phyloP scores from a whole-genome alignment of 1,284 basidiomycete species.

The Apiotrichum gracile region DNA sequence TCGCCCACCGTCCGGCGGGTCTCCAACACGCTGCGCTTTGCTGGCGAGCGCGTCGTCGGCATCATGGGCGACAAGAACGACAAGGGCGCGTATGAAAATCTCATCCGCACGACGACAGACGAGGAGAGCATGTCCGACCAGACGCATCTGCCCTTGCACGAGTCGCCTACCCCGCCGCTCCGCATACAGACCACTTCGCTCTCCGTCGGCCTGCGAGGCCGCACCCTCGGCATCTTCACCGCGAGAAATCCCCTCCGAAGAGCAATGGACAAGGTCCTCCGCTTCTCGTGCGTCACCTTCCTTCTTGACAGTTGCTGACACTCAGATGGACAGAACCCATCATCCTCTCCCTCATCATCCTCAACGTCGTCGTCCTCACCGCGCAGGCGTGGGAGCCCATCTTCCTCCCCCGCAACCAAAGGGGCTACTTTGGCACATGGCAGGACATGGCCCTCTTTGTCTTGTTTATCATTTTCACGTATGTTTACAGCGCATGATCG shows the following conservation, averaged over 20 bases:
- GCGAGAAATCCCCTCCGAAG: constrained; percentile 61
- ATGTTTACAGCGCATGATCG: constrained; percentile 44
- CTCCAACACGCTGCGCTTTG: constrained; percentile 30
- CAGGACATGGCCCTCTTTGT: constrained; percentile 77
- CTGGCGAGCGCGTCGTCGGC: constrained; percentile 67
- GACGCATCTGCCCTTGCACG: not conserved
- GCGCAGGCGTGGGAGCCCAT: constrained; percentile 62
- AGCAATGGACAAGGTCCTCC: constrained; percentile 61
- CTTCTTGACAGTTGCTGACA: not conserved
- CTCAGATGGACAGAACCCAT: constrained; percentile 77
- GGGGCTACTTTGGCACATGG: constrained; percentile 80
- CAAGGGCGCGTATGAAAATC: constrained; percentile 43
- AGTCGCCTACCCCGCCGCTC: constrained; percentile 1
- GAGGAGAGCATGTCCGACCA: constrained; percentile 3
- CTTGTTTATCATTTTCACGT: constrained; percentile 84
- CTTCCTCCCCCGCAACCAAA: constrained; percentile 48
- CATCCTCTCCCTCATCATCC: constrained; percentile 75
- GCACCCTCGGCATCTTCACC: constrained; percentile 71
- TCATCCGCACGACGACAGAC: constrained; percentile 22
- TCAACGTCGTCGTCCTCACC: constrained; percentile 76
- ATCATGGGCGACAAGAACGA: constrained; percentile 52
- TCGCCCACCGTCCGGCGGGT: constrained; percentile 35
- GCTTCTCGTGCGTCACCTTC: constrained; percentile 55
- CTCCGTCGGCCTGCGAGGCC: constrained; percentile 58
- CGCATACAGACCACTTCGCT: constrained; percentile 17